These are phyloP conservation scores for Auricularia cornea DNA, from an alignment of 768 basidiomycete species.

Conservation along the genomic window DNA sequence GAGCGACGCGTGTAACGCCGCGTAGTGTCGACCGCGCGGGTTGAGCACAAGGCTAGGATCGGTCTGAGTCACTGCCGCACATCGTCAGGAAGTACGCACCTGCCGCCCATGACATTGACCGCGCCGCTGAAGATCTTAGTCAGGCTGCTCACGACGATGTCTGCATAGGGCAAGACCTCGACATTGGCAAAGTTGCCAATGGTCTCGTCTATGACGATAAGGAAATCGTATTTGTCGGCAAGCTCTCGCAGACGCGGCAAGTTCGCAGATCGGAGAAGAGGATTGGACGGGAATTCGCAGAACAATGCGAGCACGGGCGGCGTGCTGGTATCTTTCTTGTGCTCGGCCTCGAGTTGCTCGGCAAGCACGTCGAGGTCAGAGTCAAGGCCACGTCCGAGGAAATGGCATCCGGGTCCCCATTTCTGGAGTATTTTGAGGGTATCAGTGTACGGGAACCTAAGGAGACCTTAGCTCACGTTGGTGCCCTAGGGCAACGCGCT, in stretches of 20 bases:
- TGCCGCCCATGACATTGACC: slow-evolving; percentile 95
- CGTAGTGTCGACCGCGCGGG: slow-evolving; percentile 64
- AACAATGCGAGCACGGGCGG: slow-evolving; percentile 75
- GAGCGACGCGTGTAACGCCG: slow-evolving; percentile 52
- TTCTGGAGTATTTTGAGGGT: slow-evolving; percentile 91
- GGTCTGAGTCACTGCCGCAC: neutral
- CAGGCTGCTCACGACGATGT: slow-evolving; percentile 85
- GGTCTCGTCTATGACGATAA: slow-evolving; percentile 88
- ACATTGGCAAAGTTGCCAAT: slow-evolving; percentile 94
- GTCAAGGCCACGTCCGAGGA: slow-evolving; percentile 75
- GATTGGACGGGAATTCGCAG: slow-evolving; percentile 94
- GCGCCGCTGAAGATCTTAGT: slow-evolving; percentile 94
- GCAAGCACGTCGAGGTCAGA: slow-evolving; percentile 69
- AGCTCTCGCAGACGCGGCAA: slow-evolving; percentile 63
- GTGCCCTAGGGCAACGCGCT: slow-evolving; percentile 17
- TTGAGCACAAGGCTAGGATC: slow-evolving; percentile 72
- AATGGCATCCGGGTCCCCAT: slow-evolving; percentile 92
- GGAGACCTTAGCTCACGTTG: neutral
- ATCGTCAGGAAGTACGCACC: slow-evolving; percentile 40
- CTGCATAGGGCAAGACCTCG: slow-evolving; percentile 75
- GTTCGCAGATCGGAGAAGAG: slow-evolving; percentile 79
- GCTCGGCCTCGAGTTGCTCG: slow-evolving; percentile 43
- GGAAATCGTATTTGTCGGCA: slow-evolving; percentile 82
- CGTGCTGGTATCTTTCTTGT: slow-evolving; percentile 27
- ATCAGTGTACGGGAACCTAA: slow-evolving; percentile 90